A percentile compares a stretch with the other conserved stretches of the same genome.
These are phyloP conservation scores for Penicillium paxilli DNA, from an alignment of 495 filamentous ascomycete genomes.

Conservation along the genomic window DNA sequence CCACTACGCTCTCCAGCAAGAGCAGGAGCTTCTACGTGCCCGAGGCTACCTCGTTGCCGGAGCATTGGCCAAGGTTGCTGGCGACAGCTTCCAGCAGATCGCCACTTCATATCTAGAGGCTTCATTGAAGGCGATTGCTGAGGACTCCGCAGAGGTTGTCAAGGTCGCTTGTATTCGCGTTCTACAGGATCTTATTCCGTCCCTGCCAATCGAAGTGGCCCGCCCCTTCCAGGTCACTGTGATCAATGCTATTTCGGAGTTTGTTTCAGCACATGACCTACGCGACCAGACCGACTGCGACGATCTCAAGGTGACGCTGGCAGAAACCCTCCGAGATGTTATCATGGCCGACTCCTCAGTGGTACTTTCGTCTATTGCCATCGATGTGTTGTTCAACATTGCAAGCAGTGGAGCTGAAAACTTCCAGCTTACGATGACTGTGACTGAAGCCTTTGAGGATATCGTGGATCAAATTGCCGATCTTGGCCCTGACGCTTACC, in stretches of 20 bases:
- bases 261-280: constrained; percentile 74
- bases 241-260: constrained; percentile 73
- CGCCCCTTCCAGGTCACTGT: constrained; percentile 69
- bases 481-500: constrained; percentile 65
- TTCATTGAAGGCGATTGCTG: constrained; percentile 70
- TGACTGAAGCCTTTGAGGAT: constrained; percentile 89
- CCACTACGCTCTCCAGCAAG: constrained; percentile 70
- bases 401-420: constrained; percentile 85
- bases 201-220: constrained; percentile 51
- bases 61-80: constrained; percentile 60
- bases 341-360: constrained; percentile 75
- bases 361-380: constrained; percentile 66
- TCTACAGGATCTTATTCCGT: constrained; percentile 75
- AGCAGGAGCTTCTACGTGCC: constrained; percentile 70
- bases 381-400: constrained; percentile 86
- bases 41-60: constrained; percentile 85
- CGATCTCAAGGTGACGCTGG: constrained; percentile 85
- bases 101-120: constrained; percentile 67
- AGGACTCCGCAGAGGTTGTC: constrained; percentile 80
- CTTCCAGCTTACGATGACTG: constrained; percentile 79
- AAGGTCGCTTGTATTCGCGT: constrained; percentile 89
- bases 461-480: constrained; percentile 68
- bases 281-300: constrained; percentile 81
- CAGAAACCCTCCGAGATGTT: constrained; percentile 81
- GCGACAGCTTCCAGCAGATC: constrained; percentile 52